Conservation (phyloP, 2,329 filamentous ascomycete genomes). For the Calonectria pteridis region DNA sequence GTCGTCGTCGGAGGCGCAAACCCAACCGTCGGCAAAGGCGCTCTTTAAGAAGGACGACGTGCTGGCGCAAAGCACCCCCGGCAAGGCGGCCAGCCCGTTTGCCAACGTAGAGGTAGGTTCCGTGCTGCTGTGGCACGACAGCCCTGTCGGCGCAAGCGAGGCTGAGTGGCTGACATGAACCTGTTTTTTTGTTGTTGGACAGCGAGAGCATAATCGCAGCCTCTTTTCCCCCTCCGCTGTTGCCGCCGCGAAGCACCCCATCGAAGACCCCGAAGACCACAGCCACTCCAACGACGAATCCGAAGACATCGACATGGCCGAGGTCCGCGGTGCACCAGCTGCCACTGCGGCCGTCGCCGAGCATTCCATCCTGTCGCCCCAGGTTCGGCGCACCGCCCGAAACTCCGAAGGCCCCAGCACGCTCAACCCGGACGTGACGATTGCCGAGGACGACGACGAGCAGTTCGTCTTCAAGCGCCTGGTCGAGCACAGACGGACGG, state of each 20-base stretch:
- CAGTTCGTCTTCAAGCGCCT: constrained; percentile 41
- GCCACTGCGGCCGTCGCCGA: neutral
- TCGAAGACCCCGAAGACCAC: neutral
- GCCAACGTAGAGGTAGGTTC: constrained; percentile 35
- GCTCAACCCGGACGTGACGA: constrained; percentile 17
- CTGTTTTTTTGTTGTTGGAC: neutral
- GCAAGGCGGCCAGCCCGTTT: constrained; percentile 25
- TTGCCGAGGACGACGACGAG: constrained; percentile 22
- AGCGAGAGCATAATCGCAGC: constrained; percentile 2
- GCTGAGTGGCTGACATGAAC: constrained; percentile 18
- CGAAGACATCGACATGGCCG: constrained; percentile 11
- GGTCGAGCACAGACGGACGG: constrained; percentile 45
- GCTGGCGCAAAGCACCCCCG: constrained; percentile 27
- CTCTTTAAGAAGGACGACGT: constrained; percentile 32
- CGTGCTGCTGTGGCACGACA: neutral
- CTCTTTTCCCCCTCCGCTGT: constrained; percentile 8
- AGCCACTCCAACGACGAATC: neutral
- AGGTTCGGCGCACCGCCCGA: constrained; percentile 10
- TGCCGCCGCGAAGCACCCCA: constrained; percentile 3
- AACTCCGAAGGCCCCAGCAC: neutral
- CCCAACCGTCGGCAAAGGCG: neutral
- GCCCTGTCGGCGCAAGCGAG: constrained; percentile 3
- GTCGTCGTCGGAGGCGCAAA: constrained; percentile 21
- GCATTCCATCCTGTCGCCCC: constrained; percentile 5
- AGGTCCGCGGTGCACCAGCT: too few relatives aligned